Evolutionary conservation across 495 filamentous ascomycete species (phyloP).

Genomic region (Aspergillus bertholletiae): DNA sequence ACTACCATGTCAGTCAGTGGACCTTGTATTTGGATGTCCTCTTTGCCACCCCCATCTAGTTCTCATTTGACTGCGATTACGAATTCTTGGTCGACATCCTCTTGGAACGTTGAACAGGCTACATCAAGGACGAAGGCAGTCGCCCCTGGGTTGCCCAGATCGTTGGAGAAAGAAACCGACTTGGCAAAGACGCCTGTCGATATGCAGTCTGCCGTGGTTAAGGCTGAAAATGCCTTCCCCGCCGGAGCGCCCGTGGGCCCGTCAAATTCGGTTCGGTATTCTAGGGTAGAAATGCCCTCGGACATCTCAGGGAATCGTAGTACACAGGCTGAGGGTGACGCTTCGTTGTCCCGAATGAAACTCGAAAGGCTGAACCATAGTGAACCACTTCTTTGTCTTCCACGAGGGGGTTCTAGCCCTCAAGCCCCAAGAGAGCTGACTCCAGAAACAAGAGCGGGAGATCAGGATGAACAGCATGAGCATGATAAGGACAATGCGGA

Average conservation of each 20-base stretch:
- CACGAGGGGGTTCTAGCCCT: conserved; percentile 14
- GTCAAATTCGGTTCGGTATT: conserved; percentile 14
- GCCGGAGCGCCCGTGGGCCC: conserved; percentile 15
- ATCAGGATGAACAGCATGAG: conserved; percentile 16
- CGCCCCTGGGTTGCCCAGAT: conserved; percentile 19
- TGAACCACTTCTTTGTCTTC: conserved; percentile 15
- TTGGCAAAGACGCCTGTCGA: conserved; percentile 17
- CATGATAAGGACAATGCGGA: conserved; percentile 19
- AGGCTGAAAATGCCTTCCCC: conserved; percentile 37
- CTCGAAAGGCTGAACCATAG: conserved; percentile 17
- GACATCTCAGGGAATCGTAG: conserved; percentile 4
- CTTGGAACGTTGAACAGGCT: conserved; percentile 31
- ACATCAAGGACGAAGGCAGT: conserved; percentile 20
- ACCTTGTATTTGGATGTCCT: conserved; percentile 41
- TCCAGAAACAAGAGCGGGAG: conserved; percentile 14
- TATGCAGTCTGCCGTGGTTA: conserved; percentile 30
- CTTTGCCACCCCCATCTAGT: conserved; percentile 33
- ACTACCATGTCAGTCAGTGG: conserved; percentile 42
- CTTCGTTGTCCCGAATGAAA: conserved; percentile 11
- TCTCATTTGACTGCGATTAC: conserved; percentile 35
- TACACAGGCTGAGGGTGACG: conserved; percentile 7
- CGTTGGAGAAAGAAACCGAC: conserved; percentile 22
- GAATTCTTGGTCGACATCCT: conserved; percentile 28
- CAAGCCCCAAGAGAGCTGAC: conserved; percentile 17
- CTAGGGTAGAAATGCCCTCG: conserved; percentile 17